Conservation (phyloP, 768 basidiomycete species). For the Trametes maxima region DNA sequence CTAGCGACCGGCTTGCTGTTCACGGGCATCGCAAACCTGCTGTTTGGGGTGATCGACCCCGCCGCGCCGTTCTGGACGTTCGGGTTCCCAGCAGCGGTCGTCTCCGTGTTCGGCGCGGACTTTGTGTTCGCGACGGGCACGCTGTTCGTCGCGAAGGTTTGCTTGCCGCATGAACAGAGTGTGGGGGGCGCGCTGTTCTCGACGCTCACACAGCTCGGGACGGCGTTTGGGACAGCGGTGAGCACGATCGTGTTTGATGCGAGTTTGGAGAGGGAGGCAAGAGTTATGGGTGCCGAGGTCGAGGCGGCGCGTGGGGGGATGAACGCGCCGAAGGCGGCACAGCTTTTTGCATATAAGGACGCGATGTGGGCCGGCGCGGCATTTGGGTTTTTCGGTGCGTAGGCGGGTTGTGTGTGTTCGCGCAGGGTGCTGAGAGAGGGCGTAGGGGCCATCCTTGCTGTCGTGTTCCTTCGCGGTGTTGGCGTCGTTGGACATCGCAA, state of each 20-base stretch:
- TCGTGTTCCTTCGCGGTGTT: slow-evolving; percentile 42
- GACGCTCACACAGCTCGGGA: slow-evolving; percentile 76
- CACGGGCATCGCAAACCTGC: slow-evolving; percentile 58
- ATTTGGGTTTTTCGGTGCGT: slow-evolving; percentile 61
- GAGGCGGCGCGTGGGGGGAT: slow-evolving; percentile 32
- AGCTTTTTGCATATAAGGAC: slow-evolving; percentile 57
- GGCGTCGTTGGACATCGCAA: slow-evolving; percentile 43
- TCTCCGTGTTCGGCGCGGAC: slow-evolving; percentile 75
- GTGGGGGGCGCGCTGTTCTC: slow-evolving; percentile 77
- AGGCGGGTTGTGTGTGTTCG: no score
- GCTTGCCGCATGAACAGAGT: slow-evolving; percentile 70
- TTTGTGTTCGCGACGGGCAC: slow-evolving; percentile 76
- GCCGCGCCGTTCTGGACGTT: slow-evolving; percentile 69
- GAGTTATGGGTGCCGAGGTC: slow-evolving; percentile 35
- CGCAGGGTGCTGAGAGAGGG: neutral
- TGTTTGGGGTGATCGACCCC: slow-evolving; percentile 70
- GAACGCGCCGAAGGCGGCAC: slow-evolving; percentile 39
- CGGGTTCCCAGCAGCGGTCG: slow-evolving; percentile 66
- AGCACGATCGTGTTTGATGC: slow-evolving; percentile 71
- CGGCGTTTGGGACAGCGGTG: slow-evolving; percentile 68
- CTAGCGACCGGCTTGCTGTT: slow-evolving; percentile 58
- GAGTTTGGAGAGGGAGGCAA: slow-evolving; percentile 41
- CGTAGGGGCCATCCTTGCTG: slow-evolving; percentile 35
- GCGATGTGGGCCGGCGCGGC: slow-evolving; percentile 68
- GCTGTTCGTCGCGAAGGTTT: slow-evolving; percentile 71